Evolutionary conservation across 139 green algal species (phyloP).

Genomic region (Zygnema circumcarinatum): DNA sequence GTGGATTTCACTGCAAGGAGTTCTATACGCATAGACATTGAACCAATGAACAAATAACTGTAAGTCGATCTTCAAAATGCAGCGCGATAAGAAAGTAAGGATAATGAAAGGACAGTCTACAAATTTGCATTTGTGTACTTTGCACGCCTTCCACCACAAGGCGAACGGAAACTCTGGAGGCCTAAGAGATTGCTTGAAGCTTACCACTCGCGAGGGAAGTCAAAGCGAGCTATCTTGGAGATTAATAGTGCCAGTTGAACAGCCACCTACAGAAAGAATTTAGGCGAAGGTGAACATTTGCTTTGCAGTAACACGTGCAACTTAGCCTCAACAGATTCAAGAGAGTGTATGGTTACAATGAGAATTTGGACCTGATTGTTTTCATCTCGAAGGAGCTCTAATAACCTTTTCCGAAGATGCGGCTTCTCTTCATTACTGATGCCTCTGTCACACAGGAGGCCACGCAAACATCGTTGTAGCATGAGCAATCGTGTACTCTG

Average conservation of each 20-base stretch:
- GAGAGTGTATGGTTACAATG: not conserved
- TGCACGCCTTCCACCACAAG: too few relatives aligned
- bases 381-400: constrained; percentile 76
- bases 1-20: not conserved
- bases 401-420: constrained; percentile 75
- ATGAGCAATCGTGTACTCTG: constrained; percentile 1
- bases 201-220: constrained; percentile 86
- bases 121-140: too few relatives aligned
- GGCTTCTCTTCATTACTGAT: constrained; percentile 81
- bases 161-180: too few relatives aligned
- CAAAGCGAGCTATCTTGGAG: constrained; percentile 84
- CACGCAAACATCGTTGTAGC: not conserved
- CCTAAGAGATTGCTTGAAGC: too few relatives aligned
- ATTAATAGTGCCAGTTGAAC: constrained; percentile 86
- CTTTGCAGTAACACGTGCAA: not conserved
- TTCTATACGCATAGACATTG: too few relatives aligned
- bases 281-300: not conserved
- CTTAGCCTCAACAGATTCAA: not conserved
- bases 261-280: constrained; percentile 69
- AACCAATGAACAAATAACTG: too few relatives aligned
- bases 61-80: too few relatives aligned
- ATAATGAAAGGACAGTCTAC: too few relatives aligned
- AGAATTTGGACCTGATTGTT: constrained; percentile 80
- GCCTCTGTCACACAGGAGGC: too few relatives aligned
- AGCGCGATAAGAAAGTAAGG: too few relatives aligned